A percentile compares a stretch with the other conserved stretches of the same genome.
Evolutionary conservation across 768 basidiomycete species (phyloP).

Genomic region (Russula emetica): DNA sequence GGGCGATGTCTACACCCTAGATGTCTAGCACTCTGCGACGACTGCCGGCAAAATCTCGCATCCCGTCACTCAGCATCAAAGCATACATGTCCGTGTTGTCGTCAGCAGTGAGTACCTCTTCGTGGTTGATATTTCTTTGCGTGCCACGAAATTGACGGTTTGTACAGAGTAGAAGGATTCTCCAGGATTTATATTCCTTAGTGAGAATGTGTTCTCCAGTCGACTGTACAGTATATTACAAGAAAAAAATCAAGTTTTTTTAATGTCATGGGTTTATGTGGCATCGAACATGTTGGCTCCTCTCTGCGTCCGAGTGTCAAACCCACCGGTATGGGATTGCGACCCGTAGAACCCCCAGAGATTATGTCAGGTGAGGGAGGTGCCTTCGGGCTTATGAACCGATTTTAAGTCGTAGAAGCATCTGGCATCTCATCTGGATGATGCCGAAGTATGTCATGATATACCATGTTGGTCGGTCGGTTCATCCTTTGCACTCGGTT

Average conservation of each 20-base stretch:
- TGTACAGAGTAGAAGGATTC: slow-evolving; percentile 47
- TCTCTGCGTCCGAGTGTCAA: background rate
- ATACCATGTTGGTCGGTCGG: background rate
- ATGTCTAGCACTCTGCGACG: slow-evolving; percentile 60
- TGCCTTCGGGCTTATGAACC: background rate
- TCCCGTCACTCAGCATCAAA: slow-evolving; percentile 51
- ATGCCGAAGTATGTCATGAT: background rate
- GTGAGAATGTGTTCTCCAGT: background rate
- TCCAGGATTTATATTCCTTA: slow-evolving; percentile 60
- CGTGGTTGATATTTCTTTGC: background rate
- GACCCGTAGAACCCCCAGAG: background rate
- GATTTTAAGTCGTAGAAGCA: background rate
- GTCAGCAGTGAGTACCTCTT: slow-evolving; percentile 38
- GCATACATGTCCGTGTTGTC: slow-evolving; percentile 65
- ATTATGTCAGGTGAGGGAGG: background rate
- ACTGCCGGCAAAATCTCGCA: slow-evolving; percentile 57
- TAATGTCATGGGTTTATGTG: background rate
- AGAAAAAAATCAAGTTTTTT: background rate
- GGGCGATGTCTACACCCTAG: slow-evolving; percentile 18
- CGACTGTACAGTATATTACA: background rate
- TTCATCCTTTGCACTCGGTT: background rate
- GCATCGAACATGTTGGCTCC: background rate
- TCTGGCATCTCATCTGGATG: background rate
- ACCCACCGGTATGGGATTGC: background rate
- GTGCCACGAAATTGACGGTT: slow-evolving; percentile 1